Evolutionary conservation across 352 stramenopile species (phyloP).

Genomic region (Phytophthora aleatoria): DNA sequence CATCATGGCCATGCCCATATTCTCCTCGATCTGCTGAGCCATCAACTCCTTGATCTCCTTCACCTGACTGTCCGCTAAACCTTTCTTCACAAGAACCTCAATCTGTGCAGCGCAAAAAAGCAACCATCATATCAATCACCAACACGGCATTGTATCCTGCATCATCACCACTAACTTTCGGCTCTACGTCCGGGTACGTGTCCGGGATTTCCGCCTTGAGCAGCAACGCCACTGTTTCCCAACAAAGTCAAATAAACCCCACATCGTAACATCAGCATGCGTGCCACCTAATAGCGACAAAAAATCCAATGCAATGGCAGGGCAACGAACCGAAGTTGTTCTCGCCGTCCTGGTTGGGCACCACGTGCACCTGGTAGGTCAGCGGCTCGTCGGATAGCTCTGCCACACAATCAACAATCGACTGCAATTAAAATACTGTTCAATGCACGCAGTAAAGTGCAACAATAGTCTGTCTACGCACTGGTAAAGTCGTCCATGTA

Average conservation of each 20-base stretch:
- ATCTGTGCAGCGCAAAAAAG: slow-evolving; percentile 36
- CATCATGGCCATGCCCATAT: slow-evolving; percentile 89
- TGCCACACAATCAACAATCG: slow-evolving; percentile 26
- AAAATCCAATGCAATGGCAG: slow-evolving; percentile 3
- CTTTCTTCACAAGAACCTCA: slow-evolving; percentile 80
- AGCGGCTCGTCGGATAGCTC: slow-evolving; percentile 81
- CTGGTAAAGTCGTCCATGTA: slow-evolving; percentile 91
- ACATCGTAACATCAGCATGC: slow-evolving; percentile 1
- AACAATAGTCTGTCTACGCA: slow-evolving; percentile 36
- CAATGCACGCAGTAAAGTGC: background rate
- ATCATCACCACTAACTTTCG: slow-evolving; percentile 40
- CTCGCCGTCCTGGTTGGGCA: slow-evolving; percentile 84
- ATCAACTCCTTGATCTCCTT: slow-evolving; percentile 80
- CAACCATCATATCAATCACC: background rate
- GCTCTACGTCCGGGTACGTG: slow-evolving; percentile 81
- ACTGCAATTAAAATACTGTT: background rate
- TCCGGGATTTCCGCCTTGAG: slow-evolving; percentile 78
- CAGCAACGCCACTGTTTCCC: slow-evolving; percentile 59
- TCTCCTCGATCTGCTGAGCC: slow-evolving; percentile 70
- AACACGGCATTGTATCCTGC: background rate
- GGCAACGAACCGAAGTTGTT: slow-evolving; percentile 72
- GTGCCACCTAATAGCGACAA: background rate
- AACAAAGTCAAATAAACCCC: background rate
- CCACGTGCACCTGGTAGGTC: slow-evolving; percentile 75
- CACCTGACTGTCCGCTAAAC: slow-evolving; percentile 74